Percentiles rank a stretch among this genome's conserved stretches.
These are phyloP conservation scores for Diaporthe velutina DNA, from an alignment of 2,329 filamentous ascomycete genomes.

Conservation along the genomic window DNA sequence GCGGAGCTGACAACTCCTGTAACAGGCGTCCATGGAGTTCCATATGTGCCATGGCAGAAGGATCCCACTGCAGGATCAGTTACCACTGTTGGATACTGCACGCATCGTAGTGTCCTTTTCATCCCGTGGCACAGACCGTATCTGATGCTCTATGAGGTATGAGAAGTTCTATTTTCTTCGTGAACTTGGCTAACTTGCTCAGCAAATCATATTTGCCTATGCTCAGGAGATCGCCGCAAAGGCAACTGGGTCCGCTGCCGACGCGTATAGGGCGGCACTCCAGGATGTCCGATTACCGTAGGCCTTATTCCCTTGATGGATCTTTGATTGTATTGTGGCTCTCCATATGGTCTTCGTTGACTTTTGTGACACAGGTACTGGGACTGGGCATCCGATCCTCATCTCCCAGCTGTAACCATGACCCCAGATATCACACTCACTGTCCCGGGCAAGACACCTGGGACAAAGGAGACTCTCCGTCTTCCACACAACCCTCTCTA, in stretches of 20 bases:
- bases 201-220: slow-evolving; percentile 33
- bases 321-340: no score
- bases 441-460: background rate
- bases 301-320: background rate
- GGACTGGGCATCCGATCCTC: slow-evolving; percentile 22
- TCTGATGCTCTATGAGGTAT: slow-evolving; percentile 25
- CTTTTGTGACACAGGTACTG: background rate
- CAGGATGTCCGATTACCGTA: slow-evolving; percentile 17
- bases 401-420: slow-evolving; percentile 10
- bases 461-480: background rate
- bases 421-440: slow-evolving; percentile 11
- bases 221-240: slow-evolving; percentile 20
- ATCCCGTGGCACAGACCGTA: slow-evolving; percentile 23
- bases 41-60: slow-evolving; percentile 21
- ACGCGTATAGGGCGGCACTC: slow-evolving; percentile 18
- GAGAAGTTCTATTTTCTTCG: fast-evolving
- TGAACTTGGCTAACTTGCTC: background rate
- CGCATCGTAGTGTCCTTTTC: slow-evolving; percentile 33
- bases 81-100: slow-evolving; percentile 20
- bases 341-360: background rate
- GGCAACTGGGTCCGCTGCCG: slow-evolving; percentile 8
- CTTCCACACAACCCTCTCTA: background rate
- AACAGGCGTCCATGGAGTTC: background rate
- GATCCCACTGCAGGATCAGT: background rate
- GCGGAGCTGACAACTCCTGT: background rate